Percentiles rank a stretch among this genome's conserved stretches.
Evolutionary conservation across 306 rosid genomes (phyloP).

Genomic region (Begonia fuchsioides): DNA sequence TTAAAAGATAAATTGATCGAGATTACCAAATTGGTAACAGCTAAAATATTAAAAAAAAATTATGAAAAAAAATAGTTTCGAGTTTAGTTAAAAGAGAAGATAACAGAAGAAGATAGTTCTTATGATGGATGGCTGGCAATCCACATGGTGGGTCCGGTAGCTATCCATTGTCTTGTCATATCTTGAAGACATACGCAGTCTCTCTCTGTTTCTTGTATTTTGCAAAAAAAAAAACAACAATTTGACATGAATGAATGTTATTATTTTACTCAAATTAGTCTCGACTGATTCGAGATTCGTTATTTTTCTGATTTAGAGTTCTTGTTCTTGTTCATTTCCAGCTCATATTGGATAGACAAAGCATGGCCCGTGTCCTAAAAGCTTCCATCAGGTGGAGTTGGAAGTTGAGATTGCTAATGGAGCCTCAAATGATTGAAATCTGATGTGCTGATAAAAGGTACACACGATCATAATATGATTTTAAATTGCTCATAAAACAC

Average conservation of each 20-base stretch:
- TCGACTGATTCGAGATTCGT: not conserved
- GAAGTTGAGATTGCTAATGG: slow-evolving; percentile 13
- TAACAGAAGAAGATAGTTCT: no score
- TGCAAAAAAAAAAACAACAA: not conserved
- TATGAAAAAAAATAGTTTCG: no score
- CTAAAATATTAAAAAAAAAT: no score
- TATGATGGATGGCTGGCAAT: slow-evolving; percentile 13
- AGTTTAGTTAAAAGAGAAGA: no score
- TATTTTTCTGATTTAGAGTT: not conserved
- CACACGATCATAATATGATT: slow-evolving; percentile 1
- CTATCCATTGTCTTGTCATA: slow-evolving; percentile 7
- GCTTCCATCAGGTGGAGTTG: slow-evolving; percentile 3
- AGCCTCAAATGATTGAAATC: slow-evolving; percentile 8
- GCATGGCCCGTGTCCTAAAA: slow-evolving; percentile 9
- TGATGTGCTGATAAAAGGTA: slow-evolving; percentile 14
- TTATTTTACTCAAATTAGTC: not conserved
- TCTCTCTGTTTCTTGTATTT: not conserved
- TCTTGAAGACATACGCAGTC: not conserved
- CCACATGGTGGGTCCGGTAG: slow-evolving; percentile 23
- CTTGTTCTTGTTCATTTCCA: not conserved
- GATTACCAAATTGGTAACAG: no score
- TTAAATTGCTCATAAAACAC: not conserved
- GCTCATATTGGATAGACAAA: slow-evolving; percentile 2
- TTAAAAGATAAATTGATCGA: no score
- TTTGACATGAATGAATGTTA: not conserved